Base-by-base conservation (phyloP, 306 rosid genomes). In the Pyrus betulifolia region DNA sequence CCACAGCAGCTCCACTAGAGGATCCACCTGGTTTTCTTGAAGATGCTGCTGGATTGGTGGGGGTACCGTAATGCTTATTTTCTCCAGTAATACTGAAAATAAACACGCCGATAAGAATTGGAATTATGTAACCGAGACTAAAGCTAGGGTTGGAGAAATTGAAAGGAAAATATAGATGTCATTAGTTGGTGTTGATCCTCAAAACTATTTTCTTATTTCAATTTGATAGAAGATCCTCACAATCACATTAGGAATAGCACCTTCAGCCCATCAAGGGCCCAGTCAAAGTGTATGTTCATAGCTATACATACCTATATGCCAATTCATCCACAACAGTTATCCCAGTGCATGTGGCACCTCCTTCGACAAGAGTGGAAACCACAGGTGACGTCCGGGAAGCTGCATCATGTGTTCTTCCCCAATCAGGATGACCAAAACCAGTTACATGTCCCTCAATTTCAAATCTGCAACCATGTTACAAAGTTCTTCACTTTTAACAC, bases 1-100 rank as follows among this genome's bases (percentile, higher is more conserved):
- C 96, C 27, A 92, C 98, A 11, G 99, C 96, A 78, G 97, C 93
- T 71, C 98, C 99, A 79, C 99, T 82, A 42, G 94, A 96, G 70
- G 97, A 83, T 71, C 98, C 99, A 69, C 99, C 99, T 1, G 99
- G 94, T 68, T 87, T 71, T 70, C 90, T 91, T 52, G 87, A 74
- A 79, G 88, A 90, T 9, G 71, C 88, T 44, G 89, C 83, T 27
- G 99, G 99, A 81, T 96, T 96, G 67, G 89, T 89, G 4, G 98
- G 99, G n/a, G 96, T 85, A 67, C 75, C 90, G 62, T 86, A 92
- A 77, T 93, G 93, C 72, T 89, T 88, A 82, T 93, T 96, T 74
- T 91, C 93, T 11, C 99, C 99, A 67, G 82, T 76, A 63, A 92
- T 88, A 70, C 99, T 91, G 92, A 79, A 82, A 71, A 83, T 25